Base-by-base conservation (phyloP, 352 stramenopile genomes). In the Globisporangium cystogenes region DNA sequence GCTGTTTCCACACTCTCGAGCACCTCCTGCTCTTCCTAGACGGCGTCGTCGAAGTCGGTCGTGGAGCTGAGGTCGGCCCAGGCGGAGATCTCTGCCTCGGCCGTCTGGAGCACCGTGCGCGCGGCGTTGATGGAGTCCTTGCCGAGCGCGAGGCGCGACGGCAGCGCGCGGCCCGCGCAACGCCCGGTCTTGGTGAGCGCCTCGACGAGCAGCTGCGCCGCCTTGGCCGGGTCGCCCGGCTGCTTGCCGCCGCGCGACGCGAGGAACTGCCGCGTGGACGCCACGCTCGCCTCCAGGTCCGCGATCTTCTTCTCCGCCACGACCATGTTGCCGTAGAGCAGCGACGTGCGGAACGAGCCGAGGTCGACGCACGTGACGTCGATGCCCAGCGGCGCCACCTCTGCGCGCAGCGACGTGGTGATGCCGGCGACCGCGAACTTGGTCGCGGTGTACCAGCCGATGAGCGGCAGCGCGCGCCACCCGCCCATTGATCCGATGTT, bases 401-500 rank as follows among this genome's bases (percentile, higher is more conserved):
- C 68, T 3, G 63, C 58, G 3, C 64, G 66, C 18, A 77, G 52
- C 10, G 63, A 56, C 54, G 73, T 39, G 2, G 68, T 63, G 47
- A 74, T 53, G 0, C 63, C 68, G 0, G 59, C 68, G n/a, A 78
- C 64, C 23, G 68, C 66, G 23, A 74, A 78, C 51, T 75, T 78
- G 48, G 68, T 75, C 3, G 65, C 64, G 21, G 62, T 53, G 43
- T 81, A 77, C 37, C 76, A 48, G 16, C 68, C 63, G 20, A 63
- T 64, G 7, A 50, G 53, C 0, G 65, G 65, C 14, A 66, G 58
- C 0, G 53, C 55, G 27, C 42, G 64, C 44, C 65, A 75, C 0
- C 68, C 71, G 15, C 44, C 65, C 11, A 64, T 51, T 7, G 68
- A 81, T 7, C 71, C 71, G 1, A 81, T 57, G 46, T 71, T 73